Percentiles rank a stretch among this genome's conserved stretches.
Conservation (phyloP, 495 filamentous ascomycete genomes). For the Penicillium diatomitis region DNA sequence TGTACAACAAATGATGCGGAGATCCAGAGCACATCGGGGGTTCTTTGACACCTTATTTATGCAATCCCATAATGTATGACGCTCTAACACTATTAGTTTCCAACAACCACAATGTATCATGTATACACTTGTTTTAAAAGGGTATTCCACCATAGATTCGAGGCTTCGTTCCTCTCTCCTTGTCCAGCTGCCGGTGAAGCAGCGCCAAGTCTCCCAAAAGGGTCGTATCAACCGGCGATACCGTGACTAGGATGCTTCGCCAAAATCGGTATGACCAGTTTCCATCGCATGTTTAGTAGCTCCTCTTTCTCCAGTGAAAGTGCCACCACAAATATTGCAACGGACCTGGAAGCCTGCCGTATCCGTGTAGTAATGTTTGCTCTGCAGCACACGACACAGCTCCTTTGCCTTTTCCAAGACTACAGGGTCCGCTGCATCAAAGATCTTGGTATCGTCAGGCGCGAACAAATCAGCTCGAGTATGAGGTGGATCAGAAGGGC, state of each 20-base stretch:
- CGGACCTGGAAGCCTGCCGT: slow-evolving; percentile 73
- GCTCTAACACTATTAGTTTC: slow-evolving; percentile 10
- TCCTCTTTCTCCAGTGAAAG: slow-evolving; percentile 64
- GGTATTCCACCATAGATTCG: neutral
- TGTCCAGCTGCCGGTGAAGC: too few relatives aligned
- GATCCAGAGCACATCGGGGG: too few relatives aligned
- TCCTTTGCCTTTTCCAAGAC: slow-evolving; percentile 60
- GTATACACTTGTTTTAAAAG: neutral
- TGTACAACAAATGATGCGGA: slow-evolving; percentile 20
- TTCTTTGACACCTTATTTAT: too few relatives aligned
- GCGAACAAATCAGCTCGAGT: slow-evolving; percentile 49
- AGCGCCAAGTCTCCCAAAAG: too few relatives aligned
- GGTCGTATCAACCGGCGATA: neutral
- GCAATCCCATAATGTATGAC: too few relatives aligned
- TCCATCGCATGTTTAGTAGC: slow-evolving; percentile 57
- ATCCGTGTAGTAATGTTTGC: slow-evolving; percentile 83
- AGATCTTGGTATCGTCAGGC: slow-evolving; percentile 71
- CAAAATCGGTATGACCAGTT: slow-evolving; percentile 65
- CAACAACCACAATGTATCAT: neutral
- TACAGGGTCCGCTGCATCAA: slow-evolving; percentile 57
- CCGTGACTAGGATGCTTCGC: slow-evolving; percentile 41
- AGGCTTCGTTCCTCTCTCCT: neutral
- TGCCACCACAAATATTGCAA: slow-evolving; percentile 67
- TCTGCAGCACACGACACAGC: slow-evolving; percentile 60
- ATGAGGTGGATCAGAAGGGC: slow-evolving; percentile 50